Conservation (phyloP, 2,329 filamentous ascomycete species). For the Fonsecaea pugnacius region DNA sequence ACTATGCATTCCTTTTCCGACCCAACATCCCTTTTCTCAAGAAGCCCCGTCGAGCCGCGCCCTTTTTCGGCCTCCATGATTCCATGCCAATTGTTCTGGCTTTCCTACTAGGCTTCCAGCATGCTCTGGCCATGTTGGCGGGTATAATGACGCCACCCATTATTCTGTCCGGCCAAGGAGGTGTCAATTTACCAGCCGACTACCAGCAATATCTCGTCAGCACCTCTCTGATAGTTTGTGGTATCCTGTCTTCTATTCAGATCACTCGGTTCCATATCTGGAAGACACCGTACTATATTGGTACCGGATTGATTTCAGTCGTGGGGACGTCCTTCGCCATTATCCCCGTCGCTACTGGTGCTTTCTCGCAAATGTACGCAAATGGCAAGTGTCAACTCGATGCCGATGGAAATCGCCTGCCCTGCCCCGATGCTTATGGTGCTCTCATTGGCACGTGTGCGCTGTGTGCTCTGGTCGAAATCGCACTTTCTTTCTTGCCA, state of each 20-base stretch:
- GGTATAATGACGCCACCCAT: conserved; percentile 68
- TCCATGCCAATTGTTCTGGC: conserved; percentile 70
- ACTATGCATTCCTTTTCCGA: conserved; percentile 86
- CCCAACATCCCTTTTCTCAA: conserved; percentile 82
- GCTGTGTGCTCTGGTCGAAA: conserved; percentile 60
- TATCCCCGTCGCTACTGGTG: conserved; percentile 66
- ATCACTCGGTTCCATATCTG: conserved; percentile 69
- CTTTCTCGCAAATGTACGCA: conserved; percentile 66
- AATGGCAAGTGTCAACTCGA: conserved; percentile 66
- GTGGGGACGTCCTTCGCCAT: conserved; percentile 71
- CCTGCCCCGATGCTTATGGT: conserved; percentile 70
- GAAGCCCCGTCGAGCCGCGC: conserved; percentile 61
- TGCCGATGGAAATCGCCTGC: conserved; percentile 60
- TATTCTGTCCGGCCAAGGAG: conserved; percentile 59
- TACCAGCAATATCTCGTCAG: conserved; percentile 69
- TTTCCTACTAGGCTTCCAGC: conserved; percentile 70
- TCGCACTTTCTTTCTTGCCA: conserved; percentile 67
- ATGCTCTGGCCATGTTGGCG: conserved; percentile 69
- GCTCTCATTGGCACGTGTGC: conserved; percentile 63
- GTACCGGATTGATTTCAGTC: conserved; percentile 69
- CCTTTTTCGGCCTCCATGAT: conserved; percentile 72
- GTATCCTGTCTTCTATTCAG: conserved; percentile 67
- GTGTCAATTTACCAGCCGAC: conserved; percentile 61
- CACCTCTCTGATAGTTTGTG: conserved; percentile 69
- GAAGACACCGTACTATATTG: conserved; percentile 65